Evolutionary conservation across 108 stramenopile species (phyloP).

Genomic region (Nannochloropsis gaditana): DNA sequence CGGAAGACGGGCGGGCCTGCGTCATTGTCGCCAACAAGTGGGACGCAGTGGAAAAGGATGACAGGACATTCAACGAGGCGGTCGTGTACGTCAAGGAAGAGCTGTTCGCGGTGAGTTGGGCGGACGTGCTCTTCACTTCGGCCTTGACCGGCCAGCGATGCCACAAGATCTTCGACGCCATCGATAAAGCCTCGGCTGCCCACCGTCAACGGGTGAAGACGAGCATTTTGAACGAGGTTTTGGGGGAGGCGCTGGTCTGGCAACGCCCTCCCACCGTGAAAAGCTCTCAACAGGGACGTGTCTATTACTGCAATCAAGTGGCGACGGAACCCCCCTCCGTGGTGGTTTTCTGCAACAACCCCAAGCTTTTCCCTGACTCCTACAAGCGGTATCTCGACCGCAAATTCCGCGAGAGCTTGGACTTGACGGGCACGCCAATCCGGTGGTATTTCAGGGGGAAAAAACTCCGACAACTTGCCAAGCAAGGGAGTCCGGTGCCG

Average conservation of each 20-base stretch:
- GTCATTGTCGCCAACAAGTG: slow-evolving; percentile 96
- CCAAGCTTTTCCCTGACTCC: slow-evolving; percentile 78
- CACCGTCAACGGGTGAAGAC: slow-evolving; percentile 81
- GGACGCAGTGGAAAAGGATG: slow-evolving; percentile 92
- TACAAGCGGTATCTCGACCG: slow-evolving; percentile 89
- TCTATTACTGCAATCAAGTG: slow-evolving; percentile 79
- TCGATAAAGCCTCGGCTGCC: slow-evolving; percentile 74
- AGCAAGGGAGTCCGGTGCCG: background rate
- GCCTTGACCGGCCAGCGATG: slow-evolving; percentile 89
- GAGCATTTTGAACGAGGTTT: slow-evolving; percentile 85
- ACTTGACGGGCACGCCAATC: slow-evolving; percentile 88
- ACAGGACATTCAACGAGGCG: slow-evolving; percentile 55
- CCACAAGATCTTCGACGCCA: slow-evolving; percentile 76
- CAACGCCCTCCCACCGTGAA: slow-evolving; percentile 82
- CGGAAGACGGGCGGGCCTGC: slow-evolving; percentile 91
- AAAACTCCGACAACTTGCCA: slow-evolving; percentile 57
- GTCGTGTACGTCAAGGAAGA: slow-evolving; percentile 77
- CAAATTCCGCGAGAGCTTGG: slow-evolving; percentile 86
- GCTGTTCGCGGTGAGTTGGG: slow-evolving; percentile 81
- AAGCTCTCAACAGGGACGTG: slow-evolving; percentile 75
- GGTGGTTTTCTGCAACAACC: slow-evolving; percentile 89
- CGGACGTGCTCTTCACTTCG: slow-evolving; percentile 88
- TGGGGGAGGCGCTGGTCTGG: slow-evolving; percentile 89
- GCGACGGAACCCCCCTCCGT: slow-evolving; percentile 83
- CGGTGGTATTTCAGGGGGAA: slow-evolving; percentile 88